Conservation (phyloP, 805 yeast species). For the Monosporozyma siamensis region DNA sequence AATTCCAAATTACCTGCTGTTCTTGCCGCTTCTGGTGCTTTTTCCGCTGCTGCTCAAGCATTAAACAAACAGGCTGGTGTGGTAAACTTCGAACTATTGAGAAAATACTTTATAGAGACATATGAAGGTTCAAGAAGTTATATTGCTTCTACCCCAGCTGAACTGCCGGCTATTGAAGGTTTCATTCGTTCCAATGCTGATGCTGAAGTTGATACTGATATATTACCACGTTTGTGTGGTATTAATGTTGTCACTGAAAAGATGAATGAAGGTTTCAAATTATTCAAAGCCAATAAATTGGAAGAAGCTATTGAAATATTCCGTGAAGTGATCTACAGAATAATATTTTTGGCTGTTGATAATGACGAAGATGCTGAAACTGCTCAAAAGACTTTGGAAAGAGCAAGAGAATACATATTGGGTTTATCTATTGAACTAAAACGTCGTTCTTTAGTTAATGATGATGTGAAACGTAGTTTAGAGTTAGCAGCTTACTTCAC, state of each 20-base stretch:
- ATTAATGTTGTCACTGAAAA: conserved; percentile 52
- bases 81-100: conserved; percentile 77
- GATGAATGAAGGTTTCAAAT: conserved; percentile 64
- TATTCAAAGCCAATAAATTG: conserved; percentile 75
- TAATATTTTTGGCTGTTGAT: conserved; percentile 61
- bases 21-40: conserved; percentile 91
- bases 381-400: conserved; percentile 57
- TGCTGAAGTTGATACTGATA: conserved; percentile 26
- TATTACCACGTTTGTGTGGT: conserved; percentile 68
- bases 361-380: conserved; percentile 67
- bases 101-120: conserved; percentile 72
- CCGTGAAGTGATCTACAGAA: conserved; percentile 69
- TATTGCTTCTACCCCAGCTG: conserved; percentile 59
- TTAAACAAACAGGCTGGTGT: conserved; percentile 84
- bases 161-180: conserved; percentile 58
- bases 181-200: conserved; percentile 49
- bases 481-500: conserved; percentile 97
- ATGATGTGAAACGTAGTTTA: conserved; percentile 71
- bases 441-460: conserved; percentile 71
- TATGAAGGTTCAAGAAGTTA: conserved; percentile 73
- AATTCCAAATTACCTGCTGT: conserved; percentile 86
- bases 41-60: conserved; percentile 90
- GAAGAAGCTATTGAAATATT: conserved; percentile 72
- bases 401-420: conserved; percentile 82
- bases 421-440: conserved; percentile 86